Evolutionary conservation across 106 monocot species (phyloP), one percentile per base, ranked within the genome.

Genomic region (Iris macrosiphon): DNA sequence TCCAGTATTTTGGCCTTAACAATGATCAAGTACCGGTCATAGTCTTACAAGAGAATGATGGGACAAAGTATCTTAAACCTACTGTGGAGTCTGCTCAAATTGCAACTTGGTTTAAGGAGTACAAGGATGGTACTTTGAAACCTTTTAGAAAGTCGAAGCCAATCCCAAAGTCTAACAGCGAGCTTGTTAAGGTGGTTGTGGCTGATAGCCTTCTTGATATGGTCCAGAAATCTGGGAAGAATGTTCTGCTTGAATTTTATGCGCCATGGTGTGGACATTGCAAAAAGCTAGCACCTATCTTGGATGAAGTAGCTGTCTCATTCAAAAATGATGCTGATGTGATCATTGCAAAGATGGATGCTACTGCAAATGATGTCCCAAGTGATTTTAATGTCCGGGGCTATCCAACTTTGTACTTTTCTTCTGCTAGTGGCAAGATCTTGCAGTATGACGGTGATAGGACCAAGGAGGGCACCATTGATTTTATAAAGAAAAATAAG

Each of bases 251-350:
- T 63, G 92, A 92, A 54, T 79, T 92, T 66, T 92, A 86, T 65
- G 82, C 86, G 6, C 86, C 92, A 12, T 92, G 92, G 92, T 92
- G 92, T 54, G 86, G 86, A 45, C 86, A 86, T 57, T 92, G 92
- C 64, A 72, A 92, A 70, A 62, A 66, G 46, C 48, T 92, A 18
- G 92, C 69, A 7, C 92, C 92, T 33, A 82, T 92, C 63, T 41
- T 92, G 23, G 86, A 82, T 9, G 92, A 82, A 71, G 86, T 70
- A 34, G 92, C 92, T 51, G 64, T 73, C 35, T 69, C 78, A 33
- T 71, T 86, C 19, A 26, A 76, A 68, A 57, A 61, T 64, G 82
- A 92, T 58, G 30, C 76, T 18, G 79, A 82, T 49, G 79, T 92
- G 33, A 48, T 86, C 40, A 92, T 92, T 55, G 86, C 91, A 17